phyloP scores from a whole-genome alignment of 2,329 filamentous ascomycete species.

The Aspergillus bombycis region DNA sequence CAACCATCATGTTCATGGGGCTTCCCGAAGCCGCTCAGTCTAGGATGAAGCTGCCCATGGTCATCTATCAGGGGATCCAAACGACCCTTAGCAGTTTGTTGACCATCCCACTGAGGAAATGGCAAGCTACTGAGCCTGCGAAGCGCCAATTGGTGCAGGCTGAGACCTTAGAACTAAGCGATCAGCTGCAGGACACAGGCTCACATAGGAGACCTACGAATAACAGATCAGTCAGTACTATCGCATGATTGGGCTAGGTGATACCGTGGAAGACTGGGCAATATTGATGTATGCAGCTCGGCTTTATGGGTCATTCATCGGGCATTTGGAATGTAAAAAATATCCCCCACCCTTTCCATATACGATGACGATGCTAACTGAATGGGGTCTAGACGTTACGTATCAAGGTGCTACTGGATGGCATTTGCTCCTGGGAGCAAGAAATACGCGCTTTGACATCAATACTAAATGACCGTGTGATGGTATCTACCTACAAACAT shows the following conservation, averaged over 20 bases:
- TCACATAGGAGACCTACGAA: background rate
- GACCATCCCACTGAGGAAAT: conserved; percentile 46
- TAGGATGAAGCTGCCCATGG: conserved; percentile 65
- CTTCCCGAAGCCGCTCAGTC: conserved; percentile 58
- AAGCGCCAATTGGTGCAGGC: background rate
- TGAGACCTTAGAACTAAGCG: background rate
- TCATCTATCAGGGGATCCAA: conserved; percentile 58
- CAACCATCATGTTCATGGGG: conserved; percentile 64
- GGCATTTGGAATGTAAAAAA: background rate
- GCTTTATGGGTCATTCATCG: background rate
- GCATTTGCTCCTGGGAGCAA: too few relatives aligned
- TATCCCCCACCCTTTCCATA: background rate
- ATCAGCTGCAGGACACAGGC: background rate
- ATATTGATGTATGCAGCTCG: background rate
- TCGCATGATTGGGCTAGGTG: background rate
- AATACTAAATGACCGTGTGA: too few relatives aligned
- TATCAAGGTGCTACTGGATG: too few relatives aligned
- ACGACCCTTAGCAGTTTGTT: conserved; percentile 46
- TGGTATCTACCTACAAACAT: too few relatives aligned
- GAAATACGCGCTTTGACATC: too few relatives aligned
- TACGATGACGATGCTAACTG: background rate
- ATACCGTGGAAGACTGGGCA: background rate
- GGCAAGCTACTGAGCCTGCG: conserved; percentile 23
- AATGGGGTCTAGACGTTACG: background rate
- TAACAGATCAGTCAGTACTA: background rate